Evolutionary conservation across 805 yeast species (phyloP), one percentile per base, ranked within the genome.

Genomic region (Yarrowia porcina): DNA sequence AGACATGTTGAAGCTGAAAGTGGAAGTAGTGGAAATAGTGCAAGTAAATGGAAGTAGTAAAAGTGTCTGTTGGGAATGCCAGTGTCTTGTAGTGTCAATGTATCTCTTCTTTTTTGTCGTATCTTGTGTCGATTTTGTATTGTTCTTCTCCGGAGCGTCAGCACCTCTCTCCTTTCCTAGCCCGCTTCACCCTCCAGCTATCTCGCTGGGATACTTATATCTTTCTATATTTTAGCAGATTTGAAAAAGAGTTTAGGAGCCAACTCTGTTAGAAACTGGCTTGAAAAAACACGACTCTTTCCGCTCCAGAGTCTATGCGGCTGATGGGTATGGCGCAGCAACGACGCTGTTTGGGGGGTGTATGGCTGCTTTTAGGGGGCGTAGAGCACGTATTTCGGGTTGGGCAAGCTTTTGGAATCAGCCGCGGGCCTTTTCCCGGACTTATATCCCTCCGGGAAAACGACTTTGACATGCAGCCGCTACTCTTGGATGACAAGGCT

Each of bases 211-310:
- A 45, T 45, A 45, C 52, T 45, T 45, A 45, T 45, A 45, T 30
- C 36, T 45, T 45, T 5, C 25, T 45, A 45, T 9, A 45, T 45
- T 45, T 45, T 45, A 45, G 50, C 50, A 45, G 50, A 45, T 45
- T 23, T 17, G 15, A 45, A 30, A 45, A 30, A 45, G 52, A 30
- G 36, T 18, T 28, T 28, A 6, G n/a, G 13, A 6, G 33, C 25
- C 52, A 45, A 45, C 52, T 28, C 21, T 45, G 52, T 45, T 45
- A 45, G 52, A 45, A 45, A 45, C 52, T 45, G 36, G 36, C 36
- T 45, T 28, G 36, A 9, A 15, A 20, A 30, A 45, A 45, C 25
- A 30, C 18, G 33, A 44, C 50, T 15, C 32, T 42, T 25, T 42
- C 15, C 15, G 23, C 18, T 9, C 28, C 50, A 18, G 50, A 44